Evolutionary conservation across 2,329 filamentous ascomycete species (phyloP).

Genomic region (Colletotrichum sp.): DNA sequence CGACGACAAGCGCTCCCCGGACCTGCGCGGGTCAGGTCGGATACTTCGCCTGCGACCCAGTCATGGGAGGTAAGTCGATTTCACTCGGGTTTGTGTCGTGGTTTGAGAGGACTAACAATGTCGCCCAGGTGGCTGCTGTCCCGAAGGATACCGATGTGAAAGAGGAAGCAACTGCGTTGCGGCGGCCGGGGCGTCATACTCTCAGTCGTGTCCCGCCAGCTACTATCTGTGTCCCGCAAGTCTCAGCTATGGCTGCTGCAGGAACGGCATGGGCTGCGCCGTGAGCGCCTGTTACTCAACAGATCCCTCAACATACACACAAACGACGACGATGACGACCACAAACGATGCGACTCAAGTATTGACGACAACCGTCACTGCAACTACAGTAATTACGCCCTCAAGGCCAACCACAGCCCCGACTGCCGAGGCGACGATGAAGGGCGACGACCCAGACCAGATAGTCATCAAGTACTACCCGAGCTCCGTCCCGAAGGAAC

Average conservation of each 20-base stretch:
- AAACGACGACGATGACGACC: slow-evolving; percentile 49
- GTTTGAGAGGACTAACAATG: neutral
- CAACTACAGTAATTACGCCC: slow-evolving; percentile 43
- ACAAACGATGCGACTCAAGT: slow-evolving; percentile 43
- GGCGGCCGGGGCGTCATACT: slow-evolving; percentile 44
- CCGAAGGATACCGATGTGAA: slow-evolving; percentile 49
- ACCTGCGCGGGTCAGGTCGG: slow-evolving; percentile 39
- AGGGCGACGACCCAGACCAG: slow-evolving; percentile 28
- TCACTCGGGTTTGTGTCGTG: slow-evolving; percentile 11
- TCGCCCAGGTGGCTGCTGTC: slow-evolving; percentile 46
- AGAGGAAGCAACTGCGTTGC: slow-evolving; percentile 43
- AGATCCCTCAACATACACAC: slow-evolving; percentile 46
- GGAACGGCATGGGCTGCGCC: slow-evolving; percentile 54
- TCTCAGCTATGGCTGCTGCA: slow-evolving; percentile 59
- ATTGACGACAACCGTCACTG: slow-evolving; percentile 43
- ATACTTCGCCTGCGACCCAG: slow-evolving; percentile 44
- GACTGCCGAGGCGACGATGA: slow-evolving; percentile 29
- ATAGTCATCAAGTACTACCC: slow-evolving; percentile 49
- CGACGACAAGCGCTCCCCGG: slow-evolving; percentile 47
- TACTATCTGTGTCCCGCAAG: slow-evolving; percentile 56
- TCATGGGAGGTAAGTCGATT: slow-evolving; percentile 36
- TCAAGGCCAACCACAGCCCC: slow-evolving; percentile 29
- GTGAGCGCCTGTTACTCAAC: slow-evolving; percentile 52
- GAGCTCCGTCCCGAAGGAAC: slow-evolving; percentile 45
- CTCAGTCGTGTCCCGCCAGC: slow-evolving; percentile 45